phyloP scores from a whole-genome alignment of 2,329 filamentous ascomycete genomes.

The Aspergillus tubingensis region DNA sequence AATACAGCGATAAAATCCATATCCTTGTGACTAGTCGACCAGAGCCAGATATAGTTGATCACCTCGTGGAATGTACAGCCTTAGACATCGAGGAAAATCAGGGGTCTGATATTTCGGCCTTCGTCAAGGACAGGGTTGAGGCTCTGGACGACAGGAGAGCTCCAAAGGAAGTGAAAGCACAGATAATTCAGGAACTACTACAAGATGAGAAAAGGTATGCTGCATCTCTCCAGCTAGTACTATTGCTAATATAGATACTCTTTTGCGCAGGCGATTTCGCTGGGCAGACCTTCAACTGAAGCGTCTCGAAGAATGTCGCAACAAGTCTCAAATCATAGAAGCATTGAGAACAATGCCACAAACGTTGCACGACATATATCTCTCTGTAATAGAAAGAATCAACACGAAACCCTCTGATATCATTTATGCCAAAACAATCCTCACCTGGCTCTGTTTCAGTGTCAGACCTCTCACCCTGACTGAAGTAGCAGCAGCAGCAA shows the following conservation, averaged over 20 bases:
- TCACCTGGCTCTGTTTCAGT: background rate
- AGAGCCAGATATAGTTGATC: background rate
- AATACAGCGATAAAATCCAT: background rate
- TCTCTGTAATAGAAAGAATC: background rate
- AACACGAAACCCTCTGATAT: too few species aligned
- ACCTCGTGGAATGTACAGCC: background rate
- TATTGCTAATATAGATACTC: background rate
- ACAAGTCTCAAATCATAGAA: background rate
- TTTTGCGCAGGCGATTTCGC: background rate
- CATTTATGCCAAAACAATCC: background rate
- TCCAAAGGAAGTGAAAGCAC: background rate
- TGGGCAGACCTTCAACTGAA: slow-evolving; percentile 5
- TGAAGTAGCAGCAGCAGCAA: background rate
- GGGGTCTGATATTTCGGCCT: background rate
- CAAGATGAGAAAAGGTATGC: background rate
- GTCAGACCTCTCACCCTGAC: background rate
- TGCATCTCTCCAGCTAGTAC: background rate
- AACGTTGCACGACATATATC: background rate
- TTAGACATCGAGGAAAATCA: background rate
- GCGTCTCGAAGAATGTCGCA: background rate
- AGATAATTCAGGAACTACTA: background rate
- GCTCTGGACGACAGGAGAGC: background rate
- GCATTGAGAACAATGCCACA: background rate
- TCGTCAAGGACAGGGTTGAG: background rate
- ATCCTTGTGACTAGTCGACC: background rate